Conservation (phyloP, 75 land plant genomes). For the Pseudotsuga menziesii region DNA sequence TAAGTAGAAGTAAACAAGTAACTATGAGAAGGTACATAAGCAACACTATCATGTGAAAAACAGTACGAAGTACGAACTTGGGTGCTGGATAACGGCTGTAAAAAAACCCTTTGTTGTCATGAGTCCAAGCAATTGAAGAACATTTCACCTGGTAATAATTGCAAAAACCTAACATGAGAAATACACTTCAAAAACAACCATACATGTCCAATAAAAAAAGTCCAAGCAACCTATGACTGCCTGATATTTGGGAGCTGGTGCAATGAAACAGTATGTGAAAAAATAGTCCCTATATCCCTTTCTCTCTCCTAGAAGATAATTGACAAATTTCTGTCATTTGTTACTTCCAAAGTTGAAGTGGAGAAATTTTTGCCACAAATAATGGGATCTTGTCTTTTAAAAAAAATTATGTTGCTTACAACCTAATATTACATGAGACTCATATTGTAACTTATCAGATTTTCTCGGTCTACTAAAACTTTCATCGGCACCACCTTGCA, state of each 20-base stretch:
- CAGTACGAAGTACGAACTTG: conserved; percentile 35
- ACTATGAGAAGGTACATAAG: neutral
- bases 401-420: neutral
- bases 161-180: neutral
- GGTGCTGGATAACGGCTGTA: conserved; percentile 95
- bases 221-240: conserved; percentile 35
- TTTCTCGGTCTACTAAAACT: neutral
- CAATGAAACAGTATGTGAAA: no score
- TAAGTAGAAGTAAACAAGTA: neutral
- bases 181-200: neutral
- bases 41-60: neutral
- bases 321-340: neutral
- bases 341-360: neutral
- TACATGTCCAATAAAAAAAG: conserved; percentile 6
- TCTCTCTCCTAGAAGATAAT: neutral
- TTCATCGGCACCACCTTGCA: neutral
- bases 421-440: neutral
- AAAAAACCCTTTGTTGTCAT: conserved; percentile 96
- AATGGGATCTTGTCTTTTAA: no score
- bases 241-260: no score
- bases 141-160: conserved; percentile 74
- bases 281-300: no score
- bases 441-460: neutral
- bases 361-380: no score
- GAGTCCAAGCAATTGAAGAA: conserved; percentile 81